Base-by-base conservation (phyloP, 768 basidiomycete species). In the Serendipita vermifera region DNA sequence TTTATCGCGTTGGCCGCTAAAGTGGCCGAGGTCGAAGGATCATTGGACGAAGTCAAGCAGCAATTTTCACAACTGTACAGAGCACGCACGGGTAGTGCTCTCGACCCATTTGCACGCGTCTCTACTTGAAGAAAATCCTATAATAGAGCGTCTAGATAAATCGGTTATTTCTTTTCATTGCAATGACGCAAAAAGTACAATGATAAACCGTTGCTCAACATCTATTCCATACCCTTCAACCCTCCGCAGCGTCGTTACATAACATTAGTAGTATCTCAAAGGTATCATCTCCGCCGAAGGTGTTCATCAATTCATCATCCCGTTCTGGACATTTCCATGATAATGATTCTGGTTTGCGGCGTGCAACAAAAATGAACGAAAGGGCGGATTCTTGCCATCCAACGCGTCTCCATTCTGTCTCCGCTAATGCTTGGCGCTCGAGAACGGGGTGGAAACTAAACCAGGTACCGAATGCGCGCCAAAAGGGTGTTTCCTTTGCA, bases 1-100 rank as follows among this genome's bases (percentile, higher is more conserved):
- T 89, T 88, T 67, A 75, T 88, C 24, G 73, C 83, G 3, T 76
- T 91, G 22, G 88, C 87, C 5, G 78, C 75, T 59, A 86, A 81
- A 67, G 85, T 84, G 2, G 86, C 87, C 15, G 72, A 79, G 2
- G 69, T 87, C 1, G 82, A 90, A 58, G 75, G 76, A 2, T 85
- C 88, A 61, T 65, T 90, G 24, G 82, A 87, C 64, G 83, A 82
- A 69, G 76, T 91, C 62, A 87, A 87, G 65, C 67, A 72, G 7
- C 65, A 83, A 9, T 88, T 87, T 61, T 83, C 82, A 0, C 83
- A 87, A 62, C 70, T 87, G 4, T 90, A 85, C 85, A 79, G 84
- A 11, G 73, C 78, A 15, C 81, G 82, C 66, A 89, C 84, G 14
- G 87, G 87, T 29, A 89, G 86, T 62, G 80, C 82, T 67, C 73